Conservation (phyloP, 768 basidiomycete genomes). For the Lactarius sanguifluus region DNA sequence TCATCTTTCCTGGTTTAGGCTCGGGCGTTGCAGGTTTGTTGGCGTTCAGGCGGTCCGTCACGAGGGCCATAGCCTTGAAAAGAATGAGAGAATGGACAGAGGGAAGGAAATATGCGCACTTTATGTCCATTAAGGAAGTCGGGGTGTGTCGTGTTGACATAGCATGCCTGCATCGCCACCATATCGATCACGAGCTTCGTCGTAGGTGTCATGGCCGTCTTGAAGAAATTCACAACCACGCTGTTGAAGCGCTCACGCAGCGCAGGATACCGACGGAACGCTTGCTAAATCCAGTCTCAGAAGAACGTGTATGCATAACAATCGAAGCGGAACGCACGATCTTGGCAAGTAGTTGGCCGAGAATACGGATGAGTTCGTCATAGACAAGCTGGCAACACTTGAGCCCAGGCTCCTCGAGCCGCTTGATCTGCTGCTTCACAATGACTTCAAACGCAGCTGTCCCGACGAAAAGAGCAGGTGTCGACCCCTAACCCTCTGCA, state of each 20-base stretch:
- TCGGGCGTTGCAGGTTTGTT: slow-evolving; percentile 73
- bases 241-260: slow-evolving; percentile 94
- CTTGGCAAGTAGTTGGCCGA: slow-evolving; percentile 86
- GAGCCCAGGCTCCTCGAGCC: slow-evolving; percentile 89
- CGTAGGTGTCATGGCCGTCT: slow-evolving; percentile 89
- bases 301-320: not conserved
- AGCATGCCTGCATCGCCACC: slow-evolving; percentile 98
- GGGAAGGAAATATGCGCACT: slow-evolving; percentile 37
- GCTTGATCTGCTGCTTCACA: slow-evolving; percentile 98
- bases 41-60: slow-evolving; percentile 80
- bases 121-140: slow-evolving; percentile 98
- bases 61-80: slow-evolving; percentile 79
- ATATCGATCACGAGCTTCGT: slow-evolving; percentile 92
- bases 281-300: slow-evolving; percentile 55
- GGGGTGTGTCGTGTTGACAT: slow-evolving; percentile 98
- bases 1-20: slow-evolving; percentile 65
- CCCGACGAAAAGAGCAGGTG: slow-evolving; percentile 94
- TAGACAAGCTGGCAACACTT: slow-evolving; percentile 97
- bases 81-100: slow-evolving; percentile 9
- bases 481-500: slow-evolving; percentile 68
- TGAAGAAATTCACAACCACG: slow-evolving; percentile 97
- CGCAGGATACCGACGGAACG: slow-evolving; percentile 96
- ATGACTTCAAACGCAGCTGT: slow-evolving; percentile 98
- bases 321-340: slow-evolving; percentile 54
- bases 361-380: slow-evolving; percentile 95